Percentiles rank a stretch among this genome's conserved stretches.
Evolutionary conservation across 2,329 filamentous ascomycete genomes (phyloP).

Genomic region (Claviceps maximensis): DNA sequence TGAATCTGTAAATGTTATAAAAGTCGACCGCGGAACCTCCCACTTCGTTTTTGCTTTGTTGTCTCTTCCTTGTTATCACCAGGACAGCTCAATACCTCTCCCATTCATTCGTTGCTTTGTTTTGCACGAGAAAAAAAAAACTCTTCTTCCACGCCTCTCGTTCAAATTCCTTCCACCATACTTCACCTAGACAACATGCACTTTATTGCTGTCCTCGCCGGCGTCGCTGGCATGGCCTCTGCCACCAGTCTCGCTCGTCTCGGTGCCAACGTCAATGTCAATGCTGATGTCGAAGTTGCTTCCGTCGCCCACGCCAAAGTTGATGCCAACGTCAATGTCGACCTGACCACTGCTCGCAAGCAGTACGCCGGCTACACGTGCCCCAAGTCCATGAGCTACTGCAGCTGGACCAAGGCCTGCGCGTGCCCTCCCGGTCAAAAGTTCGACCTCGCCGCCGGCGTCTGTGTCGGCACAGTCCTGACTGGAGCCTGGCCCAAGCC

Average conservation of each 20-base stretch:
- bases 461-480: conserved; percentile 15
- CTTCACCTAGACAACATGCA: too few species aligned
- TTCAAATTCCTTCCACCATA: too few species aligned
- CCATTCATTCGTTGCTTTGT: too few species aligned
- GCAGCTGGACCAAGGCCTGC: conserved; percentile 27
- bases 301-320: conserved; percentile 3
- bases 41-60: too few species aligned
- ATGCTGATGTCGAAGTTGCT: conserved; percentile 7
- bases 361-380: conserved; percentile 15
- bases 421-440: conserved; percentile 28
- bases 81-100: too few species aligned
- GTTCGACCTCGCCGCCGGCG: conserved; percentile 19
- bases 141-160: too few species aligned
- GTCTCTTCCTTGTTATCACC: too few species aligned
- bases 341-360: conserved; percentile 10
- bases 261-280: neutral
- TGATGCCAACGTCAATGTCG: conserved; percentile 5
- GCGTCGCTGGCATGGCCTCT: conserved; percentile 12
- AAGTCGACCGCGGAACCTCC: too few species aligned
- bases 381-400: conserved; percentile 23
- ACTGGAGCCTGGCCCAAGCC: conserved; percentile 23
- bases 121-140: too few species aligned
- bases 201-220: conserved; percentile 17
- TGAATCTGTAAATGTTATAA: too few species aligned
- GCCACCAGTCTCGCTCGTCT: conserved; percentile 18